Conservation (phyloP, 495 filamentous ascomycete species). For the Aspergillus mulundensis region DNA sequence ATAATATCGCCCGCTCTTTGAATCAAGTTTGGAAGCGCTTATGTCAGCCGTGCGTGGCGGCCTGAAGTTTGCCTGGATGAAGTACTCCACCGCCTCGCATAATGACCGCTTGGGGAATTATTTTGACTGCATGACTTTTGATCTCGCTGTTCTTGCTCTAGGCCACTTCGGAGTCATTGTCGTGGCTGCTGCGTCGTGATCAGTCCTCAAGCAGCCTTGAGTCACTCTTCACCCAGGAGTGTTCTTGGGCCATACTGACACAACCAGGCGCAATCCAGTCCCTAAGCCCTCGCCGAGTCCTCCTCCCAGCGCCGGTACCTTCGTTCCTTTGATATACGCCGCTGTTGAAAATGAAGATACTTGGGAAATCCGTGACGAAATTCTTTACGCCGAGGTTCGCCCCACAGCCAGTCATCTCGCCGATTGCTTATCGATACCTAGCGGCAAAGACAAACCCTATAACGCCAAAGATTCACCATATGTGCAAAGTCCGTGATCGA, state of each 20-base stretch:
- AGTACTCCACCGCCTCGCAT: constrained; percentile 19
- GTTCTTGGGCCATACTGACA: not conserved
- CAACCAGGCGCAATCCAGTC: not conserved
- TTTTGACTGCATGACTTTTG: no score
- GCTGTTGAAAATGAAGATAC: constrained; percentile 17
- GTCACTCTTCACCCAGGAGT: no score
- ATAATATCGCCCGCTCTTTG: constrained; percentile 11
- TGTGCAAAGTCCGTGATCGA: constrained; percentile 29
- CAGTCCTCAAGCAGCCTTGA: no score
- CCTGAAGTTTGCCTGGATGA: constrained; percentile 16
- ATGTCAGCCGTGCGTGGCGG: constrained; percentile 21
- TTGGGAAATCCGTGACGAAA: constrained; percentile 6
- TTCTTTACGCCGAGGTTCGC: constrained; percentile 25
- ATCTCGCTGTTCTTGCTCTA: no score
- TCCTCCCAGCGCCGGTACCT: not conserved
- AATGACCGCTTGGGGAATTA: not conserved
- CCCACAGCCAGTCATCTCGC: constrained; percentile 19
- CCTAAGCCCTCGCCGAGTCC: no score
- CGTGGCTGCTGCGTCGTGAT: no score
- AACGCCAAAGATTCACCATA: constrained; percentile 35
- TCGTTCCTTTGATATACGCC: not conserved
- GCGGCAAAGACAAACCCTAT: constrained; percentile 24
- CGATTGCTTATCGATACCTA: constrained; percentile 33
- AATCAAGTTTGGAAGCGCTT: constrained; percentile 15
- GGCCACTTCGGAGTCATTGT: no score